phyloP scores from a whole-genome alignment of 805 yeast genomes.

The Cyberlindnera maritima region DNA sequence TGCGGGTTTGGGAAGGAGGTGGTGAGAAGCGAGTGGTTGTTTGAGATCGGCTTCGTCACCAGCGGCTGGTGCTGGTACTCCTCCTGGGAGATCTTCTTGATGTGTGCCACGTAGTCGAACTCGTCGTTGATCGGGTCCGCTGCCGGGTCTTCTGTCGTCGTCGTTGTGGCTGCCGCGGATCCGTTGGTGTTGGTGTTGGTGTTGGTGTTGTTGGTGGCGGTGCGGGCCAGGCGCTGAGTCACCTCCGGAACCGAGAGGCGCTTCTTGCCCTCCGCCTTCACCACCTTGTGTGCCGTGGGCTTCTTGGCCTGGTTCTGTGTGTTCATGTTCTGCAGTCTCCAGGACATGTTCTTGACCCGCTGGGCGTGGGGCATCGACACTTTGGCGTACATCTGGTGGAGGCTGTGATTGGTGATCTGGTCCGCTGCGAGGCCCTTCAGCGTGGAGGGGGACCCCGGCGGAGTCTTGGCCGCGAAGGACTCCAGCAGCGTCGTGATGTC shows the following conservation, averaged over 20 bases:
- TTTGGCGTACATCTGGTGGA: constrained; percentile 17
- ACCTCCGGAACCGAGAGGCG: constrained; percentile 9
- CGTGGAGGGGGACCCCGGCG: constrained; percentile 1
- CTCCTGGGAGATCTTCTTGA: constrained; percentile 47
- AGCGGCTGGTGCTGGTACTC: constrained; percentile 13
- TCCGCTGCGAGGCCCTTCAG: constrained; percentile 12
- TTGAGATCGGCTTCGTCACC: constrained; percentile 11
- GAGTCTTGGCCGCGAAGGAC: constrained; percentile 9
- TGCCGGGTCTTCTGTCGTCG: constrained; percentile 1
- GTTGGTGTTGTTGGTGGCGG: not conserved
- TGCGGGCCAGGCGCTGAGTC: constrained; percentile 6
- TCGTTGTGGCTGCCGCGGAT: too few relatives aligned
- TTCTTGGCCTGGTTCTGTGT: not conserved
- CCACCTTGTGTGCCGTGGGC: not conserved
- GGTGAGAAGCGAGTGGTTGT: constrained; percentile 16
- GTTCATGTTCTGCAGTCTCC: constrained; percentile 12
- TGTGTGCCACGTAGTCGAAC: constrained; percentile 62
- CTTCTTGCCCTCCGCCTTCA: not conserved
- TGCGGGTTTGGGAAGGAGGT: constrained; percentile 17
- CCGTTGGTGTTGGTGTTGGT: not conserved
- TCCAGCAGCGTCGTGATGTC: constrained; percentile 15
- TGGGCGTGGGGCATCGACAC: constrained; percentile 12
- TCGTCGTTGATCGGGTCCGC: constrained; percentile 42
- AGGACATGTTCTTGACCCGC: constrained; percentile 17
- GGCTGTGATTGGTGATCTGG: constrained; percentile 9